Base-by-base conservation (phyloP, 2,329 filamentous ascomycete genomes). In the Penicillium fuscoglaucum region DNA sequence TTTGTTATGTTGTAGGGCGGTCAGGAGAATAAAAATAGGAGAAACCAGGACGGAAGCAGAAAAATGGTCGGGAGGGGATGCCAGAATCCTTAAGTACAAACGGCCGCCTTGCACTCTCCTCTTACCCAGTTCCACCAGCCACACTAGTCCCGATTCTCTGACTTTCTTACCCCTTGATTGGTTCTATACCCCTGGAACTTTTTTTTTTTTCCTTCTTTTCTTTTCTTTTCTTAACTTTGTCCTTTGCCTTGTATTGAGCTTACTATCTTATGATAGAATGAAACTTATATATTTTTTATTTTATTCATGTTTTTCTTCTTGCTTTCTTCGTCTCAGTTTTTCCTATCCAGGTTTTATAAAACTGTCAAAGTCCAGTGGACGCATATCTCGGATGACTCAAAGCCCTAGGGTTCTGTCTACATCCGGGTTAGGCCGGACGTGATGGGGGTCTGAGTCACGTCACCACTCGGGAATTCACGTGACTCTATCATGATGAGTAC, bases 51-150 rank as follows among this genome's bases (percentile, higher is more conserved):
- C 62, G 57, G 62, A 64, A 64, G 63, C 59, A 64, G 57, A 66
- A 62, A 62, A 64, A 54, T 47, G 48, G 58, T 59, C 60, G 59
- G 62, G 62, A 61, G 66, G 64, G 65, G 64, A 64, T 59, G 63
- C 61, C 58, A 65, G 63, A 67, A 63, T 66, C 61, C 66, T 68
- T 68, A 68, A 68, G 66, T 68, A 68, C 66, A 58, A 61, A 61
- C 58, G 53, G 57, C 45, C 49, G 60, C 56, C 52, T 63, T 56
- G 52, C 56, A 44, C 55, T 57, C 51, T 58, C 39, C 51, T 58
- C 46, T 45, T 55, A 55, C 55, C 47, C 52, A 62, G 61, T 65
- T 68, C 66, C 66, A 68, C 66, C 59, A 55, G 48, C 59, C 55
- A 60, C 59, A 49, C 52, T 66, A 56, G 51, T 48, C 58, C 60